Base-by-base conservation (phyloP, 1,284 basidiomycete species). In the Naganishia cerealis region DNA sequence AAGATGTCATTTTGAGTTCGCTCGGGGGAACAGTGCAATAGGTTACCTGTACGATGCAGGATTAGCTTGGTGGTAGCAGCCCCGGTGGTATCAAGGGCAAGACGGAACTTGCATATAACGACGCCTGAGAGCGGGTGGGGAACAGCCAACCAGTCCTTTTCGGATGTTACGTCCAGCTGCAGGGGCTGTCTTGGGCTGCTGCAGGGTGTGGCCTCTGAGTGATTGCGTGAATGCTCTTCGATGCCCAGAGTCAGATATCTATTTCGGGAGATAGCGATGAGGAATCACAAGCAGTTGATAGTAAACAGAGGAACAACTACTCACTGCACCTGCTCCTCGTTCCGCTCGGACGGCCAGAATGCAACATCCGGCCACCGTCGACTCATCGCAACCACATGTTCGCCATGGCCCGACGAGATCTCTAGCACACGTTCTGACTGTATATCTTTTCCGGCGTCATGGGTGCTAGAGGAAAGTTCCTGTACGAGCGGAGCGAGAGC, bases 311-410 rank as follows among this genome's bases (percentile, higher is more conserved):
- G 1, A 10, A 3, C 24, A 16, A 2, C 8, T 5, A 18, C 61
- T 53, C 39, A 63, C 61, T 38, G 52, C 61, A 63, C 9, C 29
- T 63, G 61, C 26, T 63, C 61, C 21, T 63, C 38, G 40, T 63
- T 63, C 61, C 61, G 50, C 46, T 63, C 61, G 12, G 61, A 63
- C 0, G 61, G 61, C 61, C 61, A 63, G 29, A 63, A 54, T 13
- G 54, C 50, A 2, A 63, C 39, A 8, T 15, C 24, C 38, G 39
- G 61, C 61, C 61, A 63, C 36, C 38, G 52, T 24, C 36, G 6
- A 7, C 50, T 33, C 61, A 63, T 63, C 8, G 9, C 61, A 42
- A 40, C 50, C 38, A 63, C 61, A 54, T 63, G 61, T 8, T 63
- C 61, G 18, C 61, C 61, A 26, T 50, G 26, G 7, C 61, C 61